A percentile compares a stretch with the other conserved stretches of the same genome.
Evolutionary conservation across 805 yeast species (phyloP).

Genomic region (Saccharomycopsis sp.): DNA sequence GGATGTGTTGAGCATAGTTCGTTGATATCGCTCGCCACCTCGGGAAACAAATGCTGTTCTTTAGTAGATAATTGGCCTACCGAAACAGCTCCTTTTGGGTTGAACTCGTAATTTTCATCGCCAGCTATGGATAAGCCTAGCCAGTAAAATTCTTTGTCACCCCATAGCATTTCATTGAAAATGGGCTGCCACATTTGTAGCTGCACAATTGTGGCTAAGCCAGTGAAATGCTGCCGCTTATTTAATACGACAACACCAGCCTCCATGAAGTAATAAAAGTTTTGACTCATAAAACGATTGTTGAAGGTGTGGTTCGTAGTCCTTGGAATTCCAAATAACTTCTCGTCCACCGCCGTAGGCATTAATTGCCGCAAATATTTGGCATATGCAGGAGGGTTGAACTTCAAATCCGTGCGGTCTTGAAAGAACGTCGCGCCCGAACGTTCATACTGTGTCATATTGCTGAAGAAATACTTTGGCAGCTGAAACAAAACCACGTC

Average conservation of each 20-base stretch:
- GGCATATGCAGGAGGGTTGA: conserved; percentile 37
- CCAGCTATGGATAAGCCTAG: conserved; percentile 49
- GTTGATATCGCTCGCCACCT: conserved; percentile 23
- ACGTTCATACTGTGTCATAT: conserved; percentile 29
- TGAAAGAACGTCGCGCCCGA: conserved; percentile 39
- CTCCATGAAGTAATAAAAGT: conserved; percentile 34
- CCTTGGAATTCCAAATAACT: conserved; percentile 32
- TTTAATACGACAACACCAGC: conserved; percentile 41
- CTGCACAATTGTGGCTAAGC: conserved; percentile 38
- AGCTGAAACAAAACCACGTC: conserved; percentile 41
- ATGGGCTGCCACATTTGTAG: conserved; percentile 35
- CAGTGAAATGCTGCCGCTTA: conserved; percentile 41
- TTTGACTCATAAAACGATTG: conserved; percentile 34
- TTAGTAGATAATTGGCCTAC: conserved; percentile 38
- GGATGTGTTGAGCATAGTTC: conserved; percentile 58
- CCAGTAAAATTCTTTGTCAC: conserved; percentile 67
- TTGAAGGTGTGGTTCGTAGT: conserved; percentile 30
- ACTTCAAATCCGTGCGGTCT: conserved; percentile 43
- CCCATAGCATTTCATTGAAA: conserved; percentile 47
- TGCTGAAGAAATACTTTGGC: conserved; percentile 33
- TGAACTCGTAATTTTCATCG: conserved; percentile 46
- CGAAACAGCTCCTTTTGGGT: conserved; percentile 46
- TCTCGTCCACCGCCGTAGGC: conserved; percentile 35
- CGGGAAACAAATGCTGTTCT: conserved; percentile 21
- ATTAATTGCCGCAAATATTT: conserved; percentile 39